Conservation (phyloP, 768 basidiomycete species). For the Boletus huronensis region DNA sequence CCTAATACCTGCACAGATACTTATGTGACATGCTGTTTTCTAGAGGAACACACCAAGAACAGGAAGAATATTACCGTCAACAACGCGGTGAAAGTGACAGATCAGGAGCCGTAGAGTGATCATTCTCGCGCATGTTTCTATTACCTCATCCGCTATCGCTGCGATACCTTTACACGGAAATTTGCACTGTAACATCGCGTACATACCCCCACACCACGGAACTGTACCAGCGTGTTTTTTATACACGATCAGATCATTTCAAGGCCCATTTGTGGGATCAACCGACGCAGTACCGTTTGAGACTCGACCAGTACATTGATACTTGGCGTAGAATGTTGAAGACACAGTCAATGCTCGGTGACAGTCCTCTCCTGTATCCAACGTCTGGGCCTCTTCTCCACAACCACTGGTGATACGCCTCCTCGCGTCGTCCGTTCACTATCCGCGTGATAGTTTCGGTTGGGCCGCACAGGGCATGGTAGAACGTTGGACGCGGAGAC, state of each 20-base stretch:
- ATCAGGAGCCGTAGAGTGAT: conserved; percentile 17
- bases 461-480: conserved; percentile 72
- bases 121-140: conserved; percentile 10
- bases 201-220: conserved; percentile 24
- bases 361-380: conserved; percentile 75
- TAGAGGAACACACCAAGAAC: conserved; percentile 62
- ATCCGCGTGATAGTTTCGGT: conserved; percentile 59
- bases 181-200: conserved; percentile 30
- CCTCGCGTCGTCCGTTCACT: conserved; percentile 34
- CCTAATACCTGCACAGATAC: conserved; percentile 15
- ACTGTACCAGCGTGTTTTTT: conserved; percentile 21
- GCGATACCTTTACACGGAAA: conserved; percentile 24
- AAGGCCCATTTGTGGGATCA: not conserved
- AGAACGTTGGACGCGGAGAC: conserved; percentile 77
- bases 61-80: conserved; percentile 53
- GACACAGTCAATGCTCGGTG: conserved; percentile 13
- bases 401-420: conserved; percentile 36
- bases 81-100: conserved; percentile 25
- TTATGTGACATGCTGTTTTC: conserved; percentile 8
- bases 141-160: conserved; percentile 4
- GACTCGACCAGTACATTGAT: conserved; percentile 1
- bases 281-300: not conserved
- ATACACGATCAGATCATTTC: conserved; percentile 13
- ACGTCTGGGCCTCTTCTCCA: conserved; percentile 62
- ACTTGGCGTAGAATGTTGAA: not conserved